Evolutionary conservation across 805 yeast species (phyloP).

Genomic region (Candida koratica): DNA sequence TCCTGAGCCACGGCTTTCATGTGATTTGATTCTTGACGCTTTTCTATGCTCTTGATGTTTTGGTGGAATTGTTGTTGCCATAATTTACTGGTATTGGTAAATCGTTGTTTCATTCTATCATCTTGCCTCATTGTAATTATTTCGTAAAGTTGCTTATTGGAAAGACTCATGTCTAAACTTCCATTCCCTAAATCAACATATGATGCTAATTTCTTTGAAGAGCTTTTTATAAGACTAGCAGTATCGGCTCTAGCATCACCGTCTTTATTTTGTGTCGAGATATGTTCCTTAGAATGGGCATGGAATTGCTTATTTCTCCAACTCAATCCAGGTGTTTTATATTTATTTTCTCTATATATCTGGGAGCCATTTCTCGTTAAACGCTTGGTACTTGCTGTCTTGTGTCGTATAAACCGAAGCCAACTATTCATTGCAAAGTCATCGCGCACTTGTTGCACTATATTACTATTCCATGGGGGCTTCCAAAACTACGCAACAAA

Average conservation of each 20-base stretch:
- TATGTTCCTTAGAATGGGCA: too few relatives aligned
- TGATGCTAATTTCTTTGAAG: background rate
- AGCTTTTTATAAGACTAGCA: background rate
- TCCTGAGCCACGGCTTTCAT: background rate
- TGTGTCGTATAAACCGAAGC: too few relatives aligned
- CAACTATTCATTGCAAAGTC: too few relatives aligned
- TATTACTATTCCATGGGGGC: too few relatives aligned
- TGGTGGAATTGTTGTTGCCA: slow-evolving; percentile 18
- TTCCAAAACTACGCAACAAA: too few relatives aligned
- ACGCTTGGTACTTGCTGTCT: too few relatives aligned
- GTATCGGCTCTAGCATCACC: background rate
- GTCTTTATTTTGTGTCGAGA: background rate
- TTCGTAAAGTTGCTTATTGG: slow-evolving; percentile 19
- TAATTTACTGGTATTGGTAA: slow-evolving; percentile 14
- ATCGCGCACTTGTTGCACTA: too few relatives aligned
- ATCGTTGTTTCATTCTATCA: slow-evolving; percentile 21
- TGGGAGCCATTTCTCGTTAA: too few relatives aligned
- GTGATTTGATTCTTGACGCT: background rate
- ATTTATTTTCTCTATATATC: too few relatives aligned
- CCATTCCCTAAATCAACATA: slow-evolving; percentile 23
- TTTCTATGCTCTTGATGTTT: background rate
- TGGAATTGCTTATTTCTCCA: too few relatives aligned
- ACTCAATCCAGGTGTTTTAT: too few relatives aligned
- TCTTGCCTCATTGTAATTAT: slow-evolving; percentile 17
- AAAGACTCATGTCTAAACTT: slow-evolving; percentile 18